Conservation (phyloP, 2,329 filamentous ascomycete species). For the Nemania sp. region DNA sequence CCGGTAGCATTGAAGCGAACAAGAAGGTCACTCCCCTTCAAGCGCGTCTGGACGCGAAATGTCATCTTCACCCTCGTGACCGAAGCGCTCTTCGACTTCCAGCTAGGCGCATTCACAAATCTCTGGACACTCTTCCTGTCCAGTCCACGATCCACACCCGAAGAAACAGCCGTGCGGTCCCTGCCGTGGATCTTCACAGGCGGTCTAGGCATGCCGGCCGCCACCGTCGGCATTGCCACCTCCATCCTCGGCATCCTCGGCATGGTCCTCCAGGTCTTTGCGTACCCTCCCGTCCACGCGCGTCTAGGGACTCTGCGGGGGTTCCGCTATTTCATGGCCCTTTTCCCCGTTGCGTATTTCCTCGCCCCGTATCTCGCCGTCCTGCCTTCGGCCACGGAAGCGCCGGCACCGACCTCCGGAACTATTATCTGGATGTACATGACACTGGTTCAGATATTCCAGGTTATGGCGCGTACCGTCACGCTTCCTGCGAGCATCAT, state of each 20-base stretch:
- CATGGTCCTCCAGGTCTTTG: conserved; percentile 67
- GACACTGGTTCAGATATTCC: conserved; percentile 63
- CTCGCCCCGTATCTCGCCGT: conserved; percentile 69
- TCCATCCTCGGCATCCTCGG: conserved; percentile 71
- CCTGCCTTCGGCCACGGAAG: conserved; percentile 54
- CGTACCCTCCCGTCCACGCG: conserved; percentile 68
- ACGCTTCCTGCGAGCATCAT: conserved; percentile 61
- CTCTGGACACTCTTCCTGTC: conserved; percentile 72
- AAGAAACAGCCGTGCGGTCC: conserved; percentile 39
- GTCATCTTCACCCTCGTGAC: conserved; percentile 59
- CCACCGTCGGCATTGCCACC: conserved; percentile 69
- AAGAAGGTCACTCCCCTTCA: conserved; percentile 42
- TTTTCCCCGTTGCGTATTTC: conserved; percentile 70
- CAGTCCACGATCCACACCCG: conserved; percentile 56
- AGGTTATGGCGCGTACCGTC: conserved; percentile 75
- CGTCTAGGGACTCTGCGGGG: conserved; percentile 67
- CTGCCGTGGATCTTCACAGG: conserved; percentile 62
- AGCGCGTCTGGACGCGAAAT: conserved; percentile 52
- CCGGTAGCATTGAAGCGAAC: conserved; percentile 40
- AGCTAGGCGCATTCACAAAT: conserved; percentile 69
- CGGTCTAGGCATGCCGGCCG: conserved; percentile 67
- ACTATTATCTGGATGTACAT: conserved; percentile 63
- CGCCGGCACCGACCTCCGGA: conserved; percentile 50
- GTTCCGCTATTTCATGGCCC: conserved; percentile 66
- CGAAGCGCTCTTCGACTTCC: conserved; percentile 71